phyloP scores from a whole-genome alignment of 225 moss, liverwort and hornwort species.

The Marchantia paleacea region DNA sequence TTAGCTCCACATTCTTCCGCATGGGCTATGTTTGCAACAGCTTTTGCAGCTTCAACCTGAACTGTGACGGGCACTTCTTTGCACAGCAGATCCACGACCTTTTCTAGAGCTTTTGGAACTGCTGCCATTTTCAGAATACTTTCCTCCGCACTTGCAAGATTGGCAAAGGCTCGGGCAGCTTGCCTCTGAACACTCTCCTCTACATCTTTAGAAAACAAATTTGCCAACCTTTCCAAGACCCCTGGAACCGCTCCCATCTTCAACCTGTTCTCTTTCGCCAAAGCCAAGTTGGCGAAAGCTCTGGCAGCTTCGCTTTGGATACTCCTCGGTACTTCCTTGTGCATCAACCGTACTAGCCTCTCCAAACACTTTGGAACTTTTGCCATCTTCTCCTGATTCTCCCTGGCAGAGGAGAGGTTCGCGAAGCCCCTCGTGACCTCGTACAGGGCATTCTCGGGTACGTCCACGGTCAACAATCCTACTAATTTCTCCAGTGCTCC shows the following conservation, averaged over 20 bases:
- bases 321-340: conserved; percentile 4
- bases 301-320: conserved; percentile 16
- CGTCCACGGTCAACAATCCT: background rate
- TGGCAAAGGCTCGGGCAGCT: conserved; percentile 12
- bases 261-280: conserved; percentile 16
- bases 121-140: conserved; percentile 3
- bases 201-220: background rate
- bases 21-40: conserved; percentile 19
- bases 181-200: conserved; percentile 18
- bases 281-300: conserved; percentile 12
- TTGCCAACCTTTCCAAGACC: background rate
- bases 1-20: background rate
- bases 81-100: conserved; percentile 1
- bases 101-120: conserved; percentile 1
- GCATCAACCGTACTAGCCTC: conserved; percentile 12
- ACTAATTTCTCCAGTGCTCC: conserved; percentile 14
- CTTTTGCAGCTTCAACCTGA: conserved; percentile 20
- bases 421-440: conserved; percentile 17
- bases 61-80: conserved; percentile 8
- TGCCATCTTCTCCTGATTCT: conserved; percentile 17
- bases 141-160: conserved; percentile 19
- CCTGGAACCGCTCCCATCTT: conserved; percentile 13
- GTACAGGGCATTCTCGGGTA: background rate
- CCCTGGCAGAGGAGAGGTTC: conserved; percentile 18
- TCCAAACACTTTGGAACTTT: background rate